Evolutionary conservation across 768 basidiomycete species (phyloP), one percentile per base, ranked within the genome.

Genomic region (Mrakia gelida): DNA sequence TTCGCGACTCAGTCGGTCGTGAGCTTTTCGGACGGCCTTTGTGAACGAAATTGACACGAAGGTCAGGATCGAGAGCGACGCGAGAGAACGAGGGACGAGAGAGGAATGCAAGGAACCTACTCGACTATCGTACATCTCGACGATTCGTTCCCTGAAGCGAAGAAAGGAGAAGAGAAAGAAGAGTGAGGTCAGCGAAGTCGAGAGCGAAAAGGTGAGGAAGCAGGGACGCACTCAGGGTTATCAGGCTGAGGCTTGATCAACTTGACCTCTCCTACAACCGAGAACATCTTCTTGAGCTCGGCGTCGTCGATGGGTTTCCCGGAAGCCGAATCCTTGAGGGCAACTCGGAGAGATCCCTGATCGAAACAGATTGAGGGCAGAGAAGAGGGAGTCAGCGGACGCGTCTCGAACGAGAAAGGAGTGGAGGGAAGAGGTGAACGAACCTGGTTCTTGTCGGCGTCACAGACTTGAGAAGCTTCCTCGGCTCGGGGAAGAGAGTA

Each of bases 401-500:
- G 62, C 32, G 28, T 72, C 45, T 9, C 59, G 56, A 16, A 65
- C 34, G 45, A 73, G 23, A 34, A 71, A 1, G 71, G 56, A 18
- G 30, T 18, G 41, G n/a, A 23, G 38, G n/a, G 34, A 49, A 70
- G 32, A 38, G 38, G 38, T 38, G 54, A 62, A 68, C 30, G 52
- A 8, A 91, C 94, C 85, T 95, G 94, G 83, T 92, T 93, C 84
- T 91, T 95, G 73, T 95, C 94, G 68, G 91, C 87, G 80, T 88
- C 90, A 75, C 86, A 86, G 56, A 81, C 79, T 75, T 88, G 89
- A 82, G 88, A 88, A 81, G 87, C 85, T 80, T 92, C 89, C 75
- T 97, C 93, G 81, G 92, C 93, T 80, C 93, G 90, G 16, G 97
- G 97, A 41, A 98, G 86, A 38, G 94, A 96, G 86, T 95, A 99